Conservation (phyloP, 495 filamentous ascomycete genomes). For the Apodospora peruviana region DNA sequence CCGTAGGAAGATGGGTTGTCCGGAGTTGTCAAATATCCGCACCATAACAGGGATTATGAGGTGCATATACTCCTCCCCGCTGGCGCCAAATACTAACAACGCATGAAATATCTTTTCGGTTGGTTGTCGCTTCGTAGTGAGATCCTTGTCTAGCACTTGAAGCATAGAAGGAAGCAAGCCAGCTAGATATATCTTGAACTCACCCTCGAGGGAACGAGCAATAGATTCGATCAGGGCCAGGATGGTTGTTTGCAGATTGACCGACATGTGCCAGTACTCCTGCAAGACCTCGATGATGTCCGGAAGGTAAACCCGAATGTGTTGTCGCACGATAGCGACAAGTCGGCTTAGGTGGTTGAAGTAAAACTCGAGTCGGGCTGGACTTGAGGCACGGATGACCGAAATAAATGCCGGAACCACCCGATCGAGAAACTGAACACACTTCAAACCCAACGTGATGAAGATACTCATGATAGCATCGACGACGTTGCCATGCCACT, state of each 20-base stretch:
- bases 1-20: conserved; percentile 69
- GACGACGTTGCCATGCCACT: conserved; percentile 92
- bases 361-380: conserved; percentile 78
- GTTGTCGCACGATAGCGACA: conserved; percentile 90
- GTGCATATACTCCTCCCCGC: conserved; percentile 97
- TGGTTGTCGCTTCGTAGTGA: conserved; percentile 62
- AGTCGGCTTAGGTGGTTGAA: conserved; percentile 93
- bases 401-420: conserved; percentile 90
- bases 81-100: conserved; percentile 93
- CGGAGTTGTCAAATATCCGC: conserved; percentile 77
- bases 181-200: conserved; percentile 94
- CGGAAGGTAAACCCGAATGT: conserved; percentile 83
- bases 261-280: conserved; percentile 75
- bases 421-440: conserved; percentile 84
- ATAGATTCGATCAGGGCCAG: conserved; percentile 87
- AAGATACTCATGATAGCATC: conserved; percentile 99
- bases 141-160: conserved; percentile 81
- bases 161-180: conserved; percentile 87
- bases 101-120: conserved; percentile 90
- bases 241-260: conserved; percentile 81
- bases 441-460: conserved; percentile 89
- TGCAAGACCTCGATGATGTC: conserved; percentile 77
- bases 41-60: conserved; percentile 97
- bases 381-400: conserved; percentile 73
- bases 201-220: conserved; percentile 85